Evolutionary conservation across 164 flowering plant genomes (phyloP), one percentile per base, ranked within the genome.

Genomic region (Nelumbo lutea): DNA sequence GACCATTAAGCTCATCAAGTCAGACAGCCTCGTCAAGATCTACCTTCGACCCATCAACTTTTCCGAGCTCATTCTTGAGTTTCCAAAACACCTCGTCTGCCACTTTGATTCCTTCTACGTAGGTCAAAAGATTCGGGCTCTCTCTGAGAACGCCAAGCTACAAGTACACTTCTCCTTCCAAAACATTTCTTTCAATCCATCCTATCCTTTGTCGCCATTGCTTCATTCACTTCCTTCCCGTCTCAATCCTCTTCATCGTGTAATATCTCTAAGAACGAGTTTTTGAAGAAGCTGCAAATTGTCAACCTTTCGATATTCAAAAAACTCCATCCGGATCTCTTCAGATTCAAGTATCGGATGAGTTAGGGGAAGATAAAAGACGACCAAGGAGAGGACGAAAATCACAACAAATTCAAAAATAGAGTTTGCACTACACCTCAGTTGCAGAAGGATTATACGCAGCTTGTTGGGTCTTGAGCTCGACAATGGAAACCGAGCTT

Each of bases 401-500:
- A 1, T 42, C 7, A 42, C 2, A n/a, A n/a, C 1, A 13, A 27
- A 10, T 41, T 51, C 2, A 71, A 62, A 47, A 53, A 66, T 9
- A 75, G 63, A 57, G 76, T 88, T 27, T 27, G 27, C 27, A 27
- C 27, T 27, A 27, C 27, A 27, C 27, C 27, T 27, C 27, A 27
- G 27, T 27, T 27, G 27, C 27, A 27, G 27, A 27, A 27, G 27
- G 27, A 27, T 27, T 27, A 27, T 27, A 27, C 27, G 27, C 27
- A 27, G 27, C 27, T 27, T 27, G 27, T 27, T 27, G 27, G 27
- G 27, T 27, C 27, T 39, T 42, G 80, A 52, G 59, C 77, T 9
- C 69, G 70, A 2, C 77, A 63, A 2, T 88, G 90, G 90, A 78
- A 79, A 67, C 90, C 90, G 1, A 85, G 84, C 74, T 88, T 70